phyloP scores from a whole-genome alignment of 805 yeast species.

The Ogataea saltuana region DNA sequence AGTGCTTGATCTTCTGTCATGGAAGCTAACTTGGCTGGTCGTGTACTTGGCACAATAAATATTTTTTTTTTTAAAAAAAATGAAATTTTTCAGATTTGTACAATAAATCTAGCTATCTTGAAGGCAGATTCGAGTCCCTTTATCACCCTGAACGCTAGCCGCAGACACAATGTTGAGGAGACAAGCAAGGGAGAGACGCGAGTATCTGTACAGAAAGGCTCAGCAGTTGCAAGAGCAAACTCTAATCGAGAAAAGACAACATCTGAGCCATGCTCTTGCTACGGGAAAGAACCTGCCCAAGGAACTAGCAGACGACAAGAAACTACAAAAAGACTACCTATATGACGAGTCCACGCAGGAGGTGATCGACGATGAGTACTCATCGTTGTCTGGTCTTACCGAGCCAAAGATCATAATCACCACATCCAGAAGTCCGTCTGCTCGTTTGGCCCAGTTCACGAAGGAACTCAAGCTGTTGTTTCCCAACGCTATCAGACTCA shows the following conservation, averaged over 20 bases:
- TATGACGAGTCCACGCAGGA: conserved; percentile 73
- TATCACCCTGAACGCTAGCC: background rate
- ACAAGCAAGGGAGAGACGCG: conserved; percentile 96
- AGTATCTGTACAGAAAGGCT: conserved; percentile 85
- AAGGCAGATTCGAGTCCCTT: too few relatives aligned
- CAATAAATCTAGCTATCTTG: too few relatives aligned
- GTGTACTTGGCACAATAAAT: background rate
- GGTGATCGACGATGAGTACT: conserved; percentile 86
- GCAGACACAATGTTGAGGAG: conserved; percentile 61
- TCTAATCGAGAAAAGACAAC: conserved; percentile 81
- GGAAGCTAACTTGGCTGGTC: too few relatives aligned
- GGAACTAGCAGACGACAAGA: conserved; percentile 84
- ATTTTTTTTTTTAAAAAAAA: background rate
- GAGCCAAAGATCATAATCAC: conserved; percentile 93
- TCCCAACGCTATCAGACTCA: conserved; percentile 85
- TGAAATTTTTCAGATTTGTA: conserved; percentile 1
- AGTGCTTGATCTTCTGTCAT: too few relatives aligned
- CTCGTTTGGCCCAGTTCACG: conserved; percentile 84
- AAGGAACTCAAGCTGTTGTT: conserved; percentile 88
- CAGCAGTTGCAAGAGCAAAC: conserved; percentile 88
- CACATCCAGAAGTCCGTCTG: conserved; percentile 88
- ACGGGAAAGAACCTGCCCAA: conserved; percentile 87
- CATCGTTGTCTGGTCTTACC: conserved; percentile 78
- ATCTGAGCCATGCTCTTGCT: conserved; percentile 83
- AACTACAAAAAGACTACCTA: conserved; percentile 76